Evolutionary conservation across 371 early-diverging fungal species (phyloP).

Genomic region (Saksenaea oblongispora): DNA sequence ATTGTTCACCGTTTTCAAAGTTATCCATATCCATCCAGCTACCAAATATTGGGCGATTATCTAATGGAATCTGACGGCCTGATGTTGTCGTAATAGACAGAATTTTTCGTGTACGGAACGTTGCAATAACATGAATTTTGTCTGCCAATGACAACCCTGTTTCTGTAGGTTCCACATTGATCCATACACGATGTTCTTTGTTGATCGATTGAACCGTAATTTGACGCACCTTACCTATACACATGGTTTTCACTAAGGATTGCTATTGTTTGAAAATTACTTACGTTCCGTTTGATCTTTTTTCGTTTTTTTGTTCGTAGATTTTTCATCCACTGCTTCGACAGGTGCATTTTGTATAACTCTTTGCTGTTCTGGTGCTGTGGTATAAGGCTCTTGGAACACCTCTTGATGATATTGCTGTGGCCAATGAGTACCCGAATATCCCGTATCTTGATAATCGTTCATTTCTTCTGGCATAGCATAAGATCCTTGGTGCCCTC

Average conservation of each 20-base stretch:
- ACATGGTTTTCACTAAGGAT: not conserved
- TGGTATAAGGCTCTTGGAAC: not conserved
- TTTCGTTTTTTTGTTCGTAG: conserved; percentile 1
- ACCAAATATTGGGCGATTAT: conserved; percentile 39
- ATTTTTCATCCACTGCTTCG: not conserved
- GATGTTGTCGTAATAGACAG: conserved; percentile 40
- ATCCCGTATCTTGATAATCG: not conserved
- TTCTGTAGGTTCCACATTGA: conserved; percentile 45
- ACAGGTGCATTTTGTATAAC: no score
- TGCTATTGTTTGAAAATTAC: not conserved
- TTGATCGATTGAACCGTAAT: conserved; percentile 54
- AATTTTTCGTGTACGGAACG: conserved; percentile 48
- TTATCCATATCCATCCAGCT: conserved; percentile 46
- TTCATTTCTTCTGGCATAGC: not conserved
- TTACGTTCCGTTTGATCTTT: conserved; percentile 10
- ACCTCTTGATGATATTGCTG: not conserved
- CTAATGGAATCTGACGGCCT: conserved; percentile 42
- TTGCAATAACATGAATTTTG: conserved; percentile 49
- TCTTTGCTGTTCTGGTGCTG: not conserved
- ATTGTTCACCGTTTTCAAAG: conserved; percentile 46
- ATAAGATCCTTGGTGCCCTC: not conserved
- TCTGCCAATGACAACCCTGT: conserved; percentile 47
- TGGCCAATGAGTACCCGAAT: not conserved
- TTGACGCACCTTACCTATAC: conserved; percentile 29
- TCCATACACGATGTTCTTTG: conserved; percentile 49